phyloP scores from a whole-genome alignment of 768 basidiomycete species.

The Paxillus involutus region DNA sequence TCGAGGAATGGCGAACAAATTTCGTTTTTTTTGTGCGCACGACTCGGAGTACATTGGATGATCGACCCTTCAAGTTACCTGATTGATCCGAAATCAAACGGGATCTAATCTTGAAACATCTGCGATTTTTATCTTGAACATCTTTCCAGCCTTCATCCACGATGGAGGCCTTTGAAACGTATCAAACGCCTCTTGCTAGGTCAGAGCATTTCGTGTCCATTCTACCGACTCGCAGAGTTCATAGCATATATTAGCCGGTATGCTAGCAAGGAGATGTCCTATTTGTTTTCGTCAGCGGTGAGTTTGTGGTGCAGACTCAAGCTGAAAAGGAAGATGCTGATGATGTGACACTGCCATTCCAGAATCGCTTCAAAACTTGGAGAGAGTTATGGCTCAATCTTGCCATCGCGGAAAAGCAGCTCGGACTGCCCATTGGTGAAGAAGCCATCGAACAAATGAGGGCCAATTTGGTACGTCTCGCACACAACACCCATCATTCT shows the following conservation, averaged over 20 bases:
- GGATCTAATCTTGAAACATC: too few relatives aligned
- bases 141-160: neutral
- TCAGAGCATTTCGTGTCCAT: conserved; percentile 25
- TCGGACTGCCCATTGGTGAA: conserved; percentile 87
- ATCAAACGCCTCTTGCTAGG: conserved; percentile 84
- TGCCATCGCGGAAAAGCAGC: conserved; percentile 93
- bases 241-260: conserved; percentile 66
- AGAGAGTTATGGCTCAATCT: conserved; percentile 93
- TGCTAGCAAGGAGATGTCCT: conserved; percentile 98
- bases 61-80: too few relatives aligned
- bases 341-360: conserved; percentile 5
- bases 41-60: too few relatives aligned
- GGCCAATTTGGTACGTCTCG: conserved; percentile 69
- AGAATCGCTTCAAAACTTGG: conserved; percentile 98
- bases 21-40: too few relatives aligned
- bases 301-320: conserved; percentile 23
- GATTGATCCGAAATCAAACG: too few relatives aligned
- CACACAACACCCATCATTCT: too few relatives aligned
- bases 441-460: conserved; percentile 94
- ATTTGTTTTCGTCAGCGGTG: conserved; percentile 93
- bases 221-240: neutral
- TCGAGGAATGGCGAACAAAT: too few relatives aligned
- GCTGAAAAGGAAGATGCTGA: neutral
- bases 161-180: conserved; percentile 70
- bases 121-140: too few relatives aligned